Base-by-base conservation (phyloP, 345 rosid genomes). In the Clarkia xantiana region DNA sequence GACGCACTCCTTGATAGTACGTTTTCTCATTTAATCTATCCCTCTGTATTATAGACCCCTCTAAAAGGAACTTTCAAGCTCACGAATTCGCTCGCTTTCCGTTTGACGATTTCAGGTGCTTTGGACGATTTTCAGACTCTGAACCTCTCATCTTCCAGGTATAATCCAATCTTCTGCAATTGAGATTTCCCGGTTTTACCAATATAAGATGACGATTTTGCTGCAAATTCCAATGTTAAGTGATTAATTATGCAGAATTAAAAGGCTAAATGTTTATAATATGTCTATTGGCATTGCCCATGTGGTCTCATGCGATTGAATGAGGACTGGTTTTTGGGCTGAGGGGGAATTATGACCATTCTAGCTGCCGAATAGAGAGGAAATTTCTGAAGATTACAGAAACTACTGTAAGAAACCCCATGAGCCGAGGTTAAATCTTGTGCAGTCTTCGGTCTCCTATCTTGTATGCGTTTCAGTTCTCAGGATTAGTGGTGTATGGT, bases 41-140 rank as follows among this genome's bases (percentile, higher is more conserved):
- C 29, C 2, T 5, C 36, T 45, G 4, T 18, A 36, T 9, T 34
- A 11, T 46, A 9, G 40, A 51, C 46, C n/a, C 39, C 5, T 20
- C n/a, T 7, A 29, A 42, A 38, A 18, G 18, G 16, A 15, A 29
- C 41, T 41, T 29, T 42, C 20, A 42, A 14, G 46, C 44, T 39
- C 58, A 50, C 22, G 16, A 47, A 55, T 38, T 44, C 7, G 18
- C n/a, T n/a, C n/a, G n/a, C n/a, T n/a, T n/a, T n/a, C 14, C 34
- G 40, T 55, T 51, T 40, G 41, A 20, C 14, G 18, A 18, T 68
- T 71, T 55, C 78, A 93, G 99, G 99, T 59, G 99, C 91, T 63
- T 75, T 93, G 84, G 94, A 82, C 66, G 99, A 93, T 79, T 87
- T 93, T 73, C 85, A 84, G 75, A 74, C 51, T 68, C 90, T 93